Evolutionary conservation across 208 protist species (phyloP), one percentile per base, ranked within the genome.

Genomic region (Wallacemonas sp.): DNA sequence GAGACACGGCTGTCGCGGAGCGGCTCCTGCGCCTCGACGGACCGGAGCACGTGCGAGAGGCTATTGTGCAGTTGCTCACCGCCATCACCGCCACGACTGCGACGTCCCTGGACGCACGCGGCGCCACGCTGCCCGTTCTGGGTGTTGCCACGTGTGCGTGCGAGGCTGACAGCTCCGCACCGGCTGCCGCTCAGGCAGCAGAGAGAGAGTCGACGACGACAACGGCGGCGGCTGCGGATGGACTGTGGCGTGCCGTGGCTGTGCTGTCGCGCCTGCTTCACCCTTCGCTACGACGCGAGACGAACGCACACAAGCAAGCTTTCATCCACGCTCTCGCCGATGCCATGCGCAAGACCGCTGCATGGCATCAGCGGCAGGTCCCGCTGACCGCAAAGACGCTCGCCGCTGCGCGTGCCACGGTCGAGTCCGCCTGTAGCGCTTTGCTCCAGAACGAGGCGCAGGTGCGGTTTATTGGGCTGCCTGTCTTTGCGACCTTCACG

Each of bases 401-500:
- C 19, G 22, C 30, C 8, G 73, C 82, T 11, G 70, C 91, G 19
- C 73, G 74, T 33, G 58, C 70, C 2, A 62, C 77, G 0, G 79
- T 81, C 6, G 82, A 91, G 68, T 78, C 80, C 0, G 46, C 80
- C 33, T 91, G 84, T 56, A 79, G 67, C 9, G 51, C 72, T 14
- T 65, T 94, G 14, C 51, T 79, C 24, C 74, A 77, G 45, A 70
- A 91, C 47, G 88, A 88, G 65, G 77, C 84, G 17, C 77, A 88
- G 59, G 82, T 83, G 44, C 74, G 85, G 9, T 86, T 81, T 45
- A 36, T 91, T 8, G 72, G 82, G 5, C 54, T 91, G 21, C 30
- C 11, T 8, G 54, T 68, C 24, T 94, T 90, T 56, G 77, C 60
- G 2, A 30, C 47, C 0, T 14, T 90, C 21, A 72, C 78, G 1